A percentile compares a stretch with the other conserved stretches of the same genome.
Evolutionary conservation across 192 early-diverging fungal genomes (phyloP).

Genomic region (Coemansia sp.): DNA sequence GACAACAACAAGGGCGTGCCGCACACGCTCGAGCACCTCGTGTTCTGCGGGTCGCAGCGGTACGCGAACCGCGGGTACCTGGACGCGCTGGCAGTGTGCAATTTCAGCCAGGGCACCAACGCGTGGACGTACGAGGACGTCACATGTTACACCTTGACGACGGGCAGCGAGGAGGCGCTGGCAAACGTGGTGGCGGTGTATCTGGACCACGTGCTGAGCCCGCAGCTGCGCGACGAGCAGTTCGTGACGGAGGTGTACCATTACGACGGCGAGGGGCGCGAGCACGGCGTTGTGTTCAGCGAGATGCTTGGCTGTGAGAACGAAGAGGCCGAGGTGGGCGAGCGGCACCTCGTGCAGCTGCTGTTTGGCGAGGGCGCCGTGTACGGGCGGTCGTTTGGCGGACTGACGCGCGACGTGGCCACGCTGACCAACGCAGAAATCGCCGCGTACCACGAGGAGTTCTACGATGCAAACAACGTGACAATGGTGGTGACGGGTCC

Average conservation of each 20-base stretch:
- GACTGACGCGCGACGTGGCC: conserved; percentile 68
- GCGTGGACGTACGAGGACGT: conserved; percentile 58
- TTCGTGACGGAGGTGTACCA: conserved; percentile 84
- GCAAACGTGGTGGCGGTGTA: conserved; percentile 73
- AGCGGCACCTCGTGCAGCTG: conserved; percentile 3
- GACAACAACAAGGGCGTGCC: conserved; percentile 70
- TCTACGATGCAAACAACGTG: conserved; percentile 70
- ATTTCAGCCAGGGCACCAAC: conserved; percentile 76
- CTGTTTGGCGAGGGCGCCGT: conserved; percentile 54
- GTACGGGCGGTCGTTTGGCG: conserved; percentile 76
- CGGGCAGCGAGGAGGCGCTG: conserved; percentile 66
- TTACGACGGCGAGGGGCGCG: conserved; percentile 63
- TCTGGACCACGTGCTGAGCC: conserved; percentile 78
- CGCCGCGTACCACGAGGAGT: conserved; percentile 69
- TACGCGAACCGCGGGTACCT: conserved; percentile 70
- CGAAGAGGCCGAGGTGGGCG: conserved; percentile 62
- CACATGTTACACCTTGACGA: conserved; percentile 70
- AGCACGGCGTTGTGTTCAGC: conserved; percentile 78
- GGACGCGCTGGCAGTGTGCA: conserved; percentile 70
- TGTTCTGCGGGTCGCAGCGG: conserved; percentile 77
- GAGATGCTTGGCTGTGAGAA: conserved; percentile 76
- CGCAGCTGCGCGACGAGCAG: conserved; percentile 67
- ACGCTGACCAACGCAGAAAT: conserved; percentile 74
- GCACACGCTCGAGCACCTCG: conserved; percentile 80
- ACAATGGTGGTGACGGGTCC: conserved; percentile 67